Conservation (phyloP, 257 asterid genomes). For the Nicotiana undulata region DNA sequence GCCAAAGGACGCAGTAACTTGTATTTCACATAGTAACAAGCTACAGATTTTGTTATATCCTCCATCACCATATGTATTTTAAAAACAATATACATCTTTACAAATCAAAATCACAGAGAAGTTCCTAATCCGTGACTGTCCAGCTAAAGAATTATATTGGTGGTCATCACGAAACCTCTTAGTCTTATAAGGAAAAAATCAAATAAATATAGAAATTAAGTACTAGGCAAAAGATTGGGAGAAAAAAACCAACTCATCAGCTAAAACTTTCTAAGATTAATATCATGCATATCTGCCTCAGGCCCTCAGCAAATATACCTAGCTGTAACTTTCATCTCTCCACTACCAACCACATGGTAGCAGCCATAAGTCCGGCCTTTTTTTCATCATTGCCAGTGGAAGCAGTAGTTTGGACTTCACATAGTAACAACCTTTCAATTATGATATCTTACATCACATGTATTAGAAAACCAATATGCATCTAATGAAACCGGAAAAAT, state of each 20-base stretch:
- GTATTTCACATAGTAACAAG: neutral
- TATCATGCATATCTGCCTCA: constrained; percentile 40
- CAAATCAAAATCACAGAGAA: neutral
- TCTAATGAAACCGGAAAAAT: no score
- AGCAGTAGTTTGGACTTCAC: neutral
- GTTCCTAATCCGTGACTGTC: neutral
- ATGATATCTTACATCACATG: neutral
- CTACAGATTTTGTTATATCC: neutral
- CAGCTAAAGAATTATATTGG: neutral
- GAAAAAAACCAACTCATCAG: neutral
- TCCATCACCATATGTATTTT: neutral
- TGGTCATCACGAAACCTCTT: constrained; percentile 1
- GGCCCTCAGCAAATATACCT: constrained; percentile 64
- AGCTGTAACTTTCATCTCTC: constrained; percentile 43
- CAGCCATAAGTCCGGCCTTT: constrained; percentile 92
- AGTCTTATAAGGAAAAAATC: neutral
- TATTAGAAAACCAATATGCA: neutral
- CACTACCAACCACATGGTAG: constrained; percentile 73
- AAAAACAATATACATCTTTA: neutral
- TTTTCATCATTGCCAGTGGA: constrained; percentile 68
- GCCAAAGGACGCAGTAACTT: constrained; percentile 30
- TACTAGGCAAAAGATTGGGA: neutral
- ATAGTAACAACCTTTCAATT: neutral
- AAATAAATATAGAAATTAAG: neutral
- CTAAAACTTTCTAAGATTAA: neutral